phyloP scores from a whole-genome alignment of 2,329 filamentous ascomycete genomes.

The Aspergillus alliaceus region DNA sequence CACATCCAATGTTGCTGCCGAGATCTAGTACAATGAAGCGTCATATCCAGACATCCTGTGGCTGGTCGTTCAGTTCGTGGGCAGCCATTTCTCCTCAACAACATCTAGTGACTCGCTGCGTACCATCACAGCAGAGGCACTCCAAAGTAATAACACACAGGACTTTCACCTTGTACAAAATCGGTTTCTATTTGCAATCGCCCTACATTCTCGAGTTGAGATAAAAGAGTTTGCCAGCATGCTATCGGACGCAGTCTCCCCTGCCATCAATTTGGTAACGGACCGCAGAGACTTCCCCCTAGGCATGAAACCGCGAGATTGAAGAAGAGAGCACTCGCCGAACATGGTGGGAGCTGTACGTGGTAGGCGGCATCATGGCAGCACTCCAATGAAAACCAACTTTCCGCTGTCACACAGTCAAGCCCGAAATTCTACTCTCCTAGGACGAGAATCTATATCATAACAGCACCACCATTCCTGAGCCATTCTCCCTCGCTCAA shows the following conservation, averaged over 20 bases:
- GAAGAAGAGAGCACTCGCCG: not conserved
- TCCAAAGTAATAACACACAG: too few relatives aligned
- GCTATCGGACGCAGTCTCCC: not conserved
- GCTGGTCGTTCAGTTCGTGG: not conserved
- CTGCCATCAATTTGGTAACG: not conserved
- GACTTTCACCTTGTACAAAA: conserved; percentile 2
- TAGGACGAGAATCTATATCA: too few relatives aligned
- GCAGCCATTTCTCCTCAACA: too few relatives aligned
- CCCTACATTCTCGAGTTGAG: not conserved
- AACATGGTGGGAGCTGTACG: conserved; percentile 4
- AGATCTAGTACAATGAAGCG: not conserved
- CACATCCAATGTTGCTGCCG: not conserved
- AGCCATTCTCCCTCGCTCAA: not conserved
- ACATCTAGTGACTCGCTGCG: too few relatives aligned
- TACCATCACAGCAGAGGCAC: too few relatives aligned
- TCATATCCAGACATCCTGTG: not conserved
- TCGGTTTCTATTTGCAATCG: not conserved
- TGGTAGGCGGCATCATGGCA: not conserved
- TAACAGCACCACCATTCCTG: not conserved
- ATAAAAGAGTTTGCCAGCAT: too few relatives aligned
- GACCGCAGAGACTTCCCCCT: too few relatives aligned
- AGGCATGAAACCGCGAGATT: too few relatives aligned
- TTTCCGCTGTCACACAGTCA: too few relatives aligned
- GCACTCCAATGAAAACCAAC: too few relatives aligned
- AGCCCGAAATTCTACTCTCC: too few relatives aligned